phyloP scores from a whole-genome alignment of 2,329 filamentous ascomycete genomes.

The Fusarium sp. region DNA sequence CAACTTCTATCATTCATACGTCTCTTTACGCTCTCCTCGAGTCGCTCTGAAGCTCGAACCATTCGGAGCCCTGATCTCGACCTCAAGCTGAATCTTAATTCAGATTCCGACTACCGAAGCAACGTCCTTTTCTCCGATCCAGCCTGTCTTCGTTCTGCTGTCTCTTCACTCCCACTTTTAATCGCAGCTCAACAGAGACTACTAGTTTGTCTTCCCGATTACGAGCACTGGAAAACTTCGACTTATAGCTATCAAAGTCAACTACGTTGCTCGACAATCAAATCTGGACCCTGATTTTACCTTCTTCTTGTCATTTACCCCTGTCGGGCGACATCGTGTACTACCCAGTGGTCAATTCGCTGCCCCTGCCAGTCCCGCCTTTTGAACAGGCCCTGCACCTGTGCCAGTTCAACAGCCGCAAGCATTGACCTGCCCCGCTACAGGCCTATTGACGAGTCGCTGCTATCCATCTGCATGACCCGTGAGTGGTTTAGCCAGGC shows the following conservation, averaged over 20 bases:
- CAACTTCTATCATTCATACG: conserved; percentile 9
- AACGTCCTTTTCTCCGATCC: neutral
- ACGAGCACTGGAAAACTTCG: neutral
- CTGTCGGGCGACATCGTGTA: conserved; percentile 32
- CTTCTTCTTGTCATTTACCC: conserved; percentile 16
- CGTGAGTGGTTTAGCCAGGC: conserved; percentile 28
- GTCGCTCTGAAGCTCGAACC: neutral
- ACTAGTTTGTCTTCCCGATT: neutral
- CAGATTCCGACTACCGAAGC: neutral
- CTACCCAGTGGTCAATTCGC: conserved; percentile 23
- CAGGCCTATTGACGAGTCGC: conserved; percentile 35
- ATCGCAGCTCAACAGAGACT: neutral
- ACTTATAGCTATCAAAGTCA: neutral
- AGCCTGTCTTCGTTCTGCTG: neutral
- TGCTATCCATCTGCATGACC: conserved; percentile 30
- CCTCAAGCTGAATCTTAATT: neutral
- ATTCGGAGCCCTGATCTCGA: neutral
- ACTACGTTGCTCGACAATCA: conserved; percentile 13
- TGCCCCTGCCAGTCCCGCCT: conserved; percentile 36
- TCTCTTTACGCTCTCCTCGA: neutral
- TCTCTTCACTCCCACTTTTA: conserved; percentile 1
- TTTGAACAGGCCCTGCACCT: conserved; percentile 24
- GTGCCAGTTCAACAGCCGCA: conserved; percentile 41
- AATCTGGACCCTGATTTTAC: conserved; percentile 38
- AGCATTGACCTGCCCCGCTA: conserved; percentile 43